phyloP scores from a whole-genome alignment of 257 asterid species.

The Mitragyna speciosa region DNA sequence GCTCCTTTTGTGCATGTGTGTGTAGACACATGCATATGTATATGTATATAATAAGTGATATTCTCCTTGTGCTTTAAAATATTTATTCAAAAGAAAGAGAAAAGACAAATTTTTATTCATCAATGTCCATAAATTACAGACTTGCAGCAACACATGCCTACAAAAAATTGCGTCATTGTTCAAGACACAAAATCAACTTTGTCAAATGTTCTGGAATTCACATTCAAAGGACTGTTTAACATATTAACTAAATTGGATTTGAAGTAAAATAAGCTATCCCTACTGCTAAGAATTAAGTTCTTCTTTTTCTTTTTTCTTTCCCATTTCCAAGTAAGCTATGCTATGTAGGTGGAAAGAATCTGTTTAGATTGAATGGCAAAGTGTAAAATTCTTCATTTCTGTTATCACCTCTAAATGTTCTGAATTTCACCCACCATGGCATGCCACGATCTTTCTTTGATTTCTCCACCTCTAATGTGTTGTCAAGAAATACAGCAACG shows the following conservation, averaged over 20 bases:
- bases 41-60: no score
- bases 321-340: neutral
- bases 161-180: slow-evolving; percentile 24
- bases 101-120: no score
- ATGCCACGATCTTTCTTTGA: slow-evolving; percentile 95
- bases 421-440: slow-evolving; percentile 98
- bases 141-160: slow-evolving; percentile 18
- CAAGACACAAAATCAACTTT: slow-evolving; percentile 14
- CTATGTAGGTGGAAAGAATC: slow-evolving; percentile 96
- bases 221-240: slow-evolving; percentile 26
- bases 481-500: slow-evolving; percentile 84
- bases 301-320: neutral
- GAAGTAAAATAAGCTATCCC: slow-evolving; percentile 9
- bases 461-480: slow-evolving; percentile 89
- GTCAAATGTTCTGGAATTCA: neutral
- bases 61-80: no score
- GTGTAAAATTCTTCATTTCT: slow-evolving; percentile 95
- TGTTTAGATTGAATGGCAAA: slow-evolving; percentile 87
- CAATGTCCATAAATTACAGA: neutral
- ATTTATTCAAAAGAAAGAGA: no score
- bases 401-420: slow-evolving; percentile 91
- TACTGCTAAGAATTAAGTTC: neutral
- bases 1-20: no score
- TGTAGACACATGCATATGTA: no score
- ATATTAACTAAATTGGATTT: slow-evolving; percentile 24